Conservation (phyloP, 345 rosid genomes). For the Mallotus nudiflorus region DNA sequence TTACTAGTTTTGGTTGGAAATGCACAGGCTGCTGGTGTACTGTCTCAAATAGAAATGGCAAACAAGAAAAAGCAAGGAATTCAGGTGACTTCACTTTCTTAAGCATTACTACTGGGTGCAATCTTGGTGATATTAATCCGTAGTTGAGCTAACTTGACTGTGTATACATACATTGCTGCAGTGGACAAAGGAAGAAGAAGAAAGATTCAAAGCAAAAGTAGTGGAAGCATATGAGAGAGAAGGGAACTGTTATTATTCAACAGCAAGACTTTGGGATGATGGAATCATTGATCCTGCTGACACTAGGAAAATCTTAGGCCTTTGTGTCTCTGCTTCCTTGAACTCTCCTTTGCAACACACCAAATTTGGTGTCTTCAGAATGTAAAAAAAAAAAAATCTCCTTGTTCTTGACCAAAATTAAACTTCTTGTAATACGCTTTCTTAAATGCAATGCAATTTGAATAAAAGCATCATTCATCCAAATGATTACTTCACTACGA, state of each 20-base stretch:
- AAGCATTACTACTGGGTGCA: not conserved
- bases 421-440: too few species aligned
- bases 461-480: too few species aligned
- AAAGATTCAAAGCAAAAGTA: constrained; percentile 65
- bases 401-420: too few species aligned
- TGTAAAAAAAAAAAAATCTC: constrained; percentile 64
- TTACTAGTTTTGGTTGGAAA: constrained; percentile 14
- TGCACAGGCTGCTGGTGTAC: constrained; percentile 93
- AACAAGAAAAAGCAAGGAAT: constrained; percentile 84
- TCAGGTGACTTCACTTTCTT: constrained; percentile 46
- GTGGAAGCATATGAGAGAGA: constrained; percentile 79
- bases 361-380: constrained; percentile 80
- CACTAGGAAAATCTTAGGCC: constrained; percentile 67
- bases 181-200: constrained; percentile 85
- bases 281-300: constrained; percentile 95
- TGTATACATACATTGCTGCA: constrained; percentile 29
- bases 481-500: too few species aligned
- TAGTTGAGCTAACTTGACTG: not conserved
- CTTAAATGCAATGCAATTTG: too few species aligned
- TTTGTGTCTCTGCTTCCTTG: constrained; percentile 67
- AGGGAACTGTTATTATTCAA: constrained; percentile 77
- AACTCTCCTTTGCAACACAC: constrained; percentile 66
- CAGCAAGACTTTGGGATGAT: constrained; percentile 96
- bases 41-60: constrained; percentile 78
- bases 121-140: too few species aligned